Evolutionary conservation across 176 grass and related monocot genomes (phyloP).

Genomic region (Aegilops umbellulata): DNA sequence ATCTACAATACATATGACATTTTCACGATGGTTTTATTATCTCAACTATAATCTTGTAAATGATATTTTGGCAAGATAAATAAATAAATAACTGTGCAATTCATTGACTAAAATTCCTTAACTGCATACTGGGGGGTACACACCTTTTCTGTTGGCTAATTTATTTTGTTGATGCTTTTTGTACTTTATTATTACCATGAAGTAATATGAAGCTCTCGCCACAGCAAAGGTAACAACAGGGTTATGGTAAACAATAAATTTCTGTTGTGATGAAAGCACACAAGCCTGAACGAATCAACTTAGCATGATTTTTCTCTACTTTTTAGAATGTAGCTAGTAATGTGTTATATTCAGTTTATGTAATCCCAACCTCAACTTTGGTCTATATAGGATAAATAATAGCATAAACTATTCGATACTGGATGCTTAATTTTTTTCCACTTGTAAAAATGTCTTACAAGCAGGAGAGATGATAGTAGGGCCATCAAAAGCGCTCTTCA

Average conservation of each 20-base stretch:
- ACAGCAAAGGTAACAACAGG: background rate
- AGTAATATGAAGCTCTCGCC: too few relatives aligned
- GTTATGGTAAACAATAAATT: background rate
- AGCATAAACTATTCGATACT: background rate
- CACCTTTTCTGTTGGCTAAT: background rate
- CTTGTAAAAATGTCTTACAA: background rate
- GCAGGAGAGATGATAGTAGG: slow-evolving; percentile 91
- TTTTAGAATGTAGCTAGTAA: background rate
- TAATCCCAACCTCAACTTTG: background rate
- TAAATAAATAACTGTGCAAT: background rate
- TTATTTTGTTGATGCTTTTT: background rate
- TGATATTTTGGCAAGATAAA: background rate
- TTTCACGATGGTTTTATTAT: background rate
- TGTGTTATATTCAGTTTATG: background rate
- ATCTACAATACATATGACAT: background rate
- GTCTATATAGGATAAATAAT: background rate
- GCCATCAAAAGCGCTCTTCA: slow-evolving; percentile 72
- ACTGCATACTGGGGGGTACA: background rate
- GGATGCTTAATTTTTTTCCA: background rate
- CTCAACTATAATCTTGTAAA: background rate
- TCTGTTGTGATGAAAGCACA: background rate
- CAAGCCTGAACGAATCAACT: background rate
- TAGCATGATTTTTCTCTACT: background rate
- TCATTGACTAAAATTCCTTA: background rate
- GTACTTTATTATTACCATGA: too few relatives aligned